Conservation (phyloP, 768 basidiomycete species). For the Boletus sp. region DNA sequence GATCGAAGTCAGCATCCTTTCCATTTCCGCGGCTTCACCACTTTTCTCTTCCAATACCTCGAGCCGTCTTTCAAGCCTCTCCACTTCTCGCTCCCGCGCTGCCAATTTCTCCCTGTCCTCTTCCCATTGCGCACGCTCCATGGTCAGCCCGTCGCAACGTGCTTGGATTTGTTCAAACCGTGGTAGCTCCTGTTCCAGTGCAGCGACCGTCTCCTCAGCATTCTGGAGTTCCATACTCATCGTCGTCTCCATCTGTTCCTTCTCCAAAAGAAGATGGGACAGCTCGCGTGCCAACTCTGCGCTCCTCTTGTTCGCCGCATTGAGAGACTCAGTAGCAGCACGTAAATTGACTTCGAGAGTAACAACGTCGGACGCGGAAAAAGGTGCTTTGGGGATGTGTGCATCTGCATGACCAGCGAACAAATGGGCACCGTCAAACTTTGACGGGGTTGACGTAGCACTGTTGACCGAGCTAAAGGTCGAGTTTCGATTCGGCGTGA, state of each 20-base stretch:
- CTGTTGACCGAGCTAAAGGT: slow-evolving; percentile 51
- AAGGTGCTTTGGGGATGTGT: slow-evolving; percentile 47
- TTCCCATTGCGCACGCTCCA: slow-evolving; percentile 53
- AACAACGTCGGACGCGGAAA: slow-evolving; percentile 44
- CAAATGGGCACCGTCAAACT: slow-evolving; percentile 81
- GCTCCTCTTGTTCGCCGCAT: slow-evolving; percentile 58
- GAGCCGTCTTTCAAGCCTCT: slow-evolving; percentile 42
- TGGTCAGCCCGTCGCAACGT: slow-evolving; percentile 46
- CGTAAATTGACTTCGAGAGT: slow-evolving; percentile 66
- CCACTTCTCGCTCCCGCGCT: slow-evolving; percentile 35
- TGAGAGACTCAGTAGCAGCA: slow-evolving; percentile 56
- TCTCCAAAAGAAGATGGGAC: slow-evolving; percentile 61
- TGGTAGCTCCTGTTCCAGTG: slow-evolving; percentile 55
- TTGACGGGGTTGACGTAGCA: slow-evolving; percentile 44
- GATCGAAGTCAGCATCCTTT: slow-evolving; percentile 36
- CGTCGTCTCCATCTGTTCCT: slow-evolving; percentile 63
- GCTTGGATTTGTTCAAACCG: slow-evolving; percentile 47
- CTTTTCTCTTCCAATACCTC: slow-evolving; percentile 42
- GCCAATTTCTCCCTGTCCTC: slow-evolving; percentile 42
- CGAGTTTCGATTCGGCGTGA: slow-evolving; percentile 50
- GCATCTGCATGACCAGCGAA: slow-evolving; percentile 80
- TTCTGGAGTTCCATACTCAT: slow-evolving; percentile 64
- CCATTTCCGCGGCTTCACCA: slow-evolving; percentile 42
- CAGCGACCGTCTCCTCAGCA: slow-evolving; percentile 62
- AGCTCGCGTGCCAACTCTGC: slow-evolving; percentile 62